A percentile compares a stretch with the other conserved stretches of the same genome.
Evolutionary conservation across 495 filamentous ascomycete genomes (phyloP).

Genomic region (Lophiotrema nucula): DNA sequence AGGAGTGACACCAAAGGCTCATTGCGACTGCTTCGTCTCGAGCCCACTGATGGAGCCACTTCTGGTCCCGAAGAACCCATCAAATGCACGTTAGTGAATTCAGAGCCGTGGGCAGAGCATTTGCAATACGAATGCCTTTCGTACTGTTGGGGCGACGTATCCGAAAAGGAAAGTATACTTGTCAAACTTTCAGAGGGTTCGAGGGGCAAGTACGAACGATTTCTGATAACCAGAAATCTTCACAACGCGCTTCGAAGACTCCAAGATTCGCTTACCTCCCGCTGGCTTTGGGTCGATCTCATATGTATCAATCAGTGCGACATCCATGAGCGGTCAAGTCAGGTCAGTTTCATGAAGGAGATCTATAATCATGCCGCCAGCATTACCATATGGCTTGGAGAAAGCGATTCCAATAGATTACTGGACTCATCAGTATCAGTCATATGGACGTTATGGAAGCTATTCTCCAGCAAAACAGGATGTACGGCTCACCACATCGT

Average conservation of each 20-base stretch:
- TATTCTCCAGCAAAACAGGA: neutral
- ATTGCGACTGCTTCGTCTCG: no score
- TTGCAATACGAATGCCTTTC: neutral
- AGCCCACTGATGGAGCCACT: no score
- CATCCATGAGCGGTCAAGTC: neutral
- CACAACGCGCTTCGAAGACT: neutral
- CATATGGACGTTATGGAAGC: neutral
- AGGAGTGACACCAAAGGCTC: no score
- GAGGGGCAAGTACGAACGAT: no score
- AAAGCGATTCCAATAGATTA: no score
- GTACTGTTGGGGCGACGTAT: neutral
- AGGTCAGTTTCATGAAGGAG: constrained; percentile 10
- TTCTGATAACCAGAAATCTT: neutral
- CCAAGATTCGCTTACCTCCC: neutral
- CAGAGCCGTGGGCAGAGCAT: no score
- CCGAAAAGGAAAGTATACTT: no score
- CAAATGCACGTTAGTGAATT: no score
- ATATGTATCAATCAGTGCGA: constrained; percentile 22
- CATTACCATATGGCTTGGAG: constrained; percentile 11
- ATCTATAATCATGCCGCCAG: constrained; percentile 2
- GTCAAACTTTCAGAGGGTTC: no score
- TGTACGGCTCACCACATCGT: neutral
- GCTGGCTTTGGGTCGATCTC: constrained; percentile 15
- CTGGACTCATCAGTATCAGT: neutral
- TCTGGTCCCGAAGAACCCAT: no score